phyloP scores from a whole-genome alignment of 768 basidiomycete species.

The Pisolithus sp. region DNA sequence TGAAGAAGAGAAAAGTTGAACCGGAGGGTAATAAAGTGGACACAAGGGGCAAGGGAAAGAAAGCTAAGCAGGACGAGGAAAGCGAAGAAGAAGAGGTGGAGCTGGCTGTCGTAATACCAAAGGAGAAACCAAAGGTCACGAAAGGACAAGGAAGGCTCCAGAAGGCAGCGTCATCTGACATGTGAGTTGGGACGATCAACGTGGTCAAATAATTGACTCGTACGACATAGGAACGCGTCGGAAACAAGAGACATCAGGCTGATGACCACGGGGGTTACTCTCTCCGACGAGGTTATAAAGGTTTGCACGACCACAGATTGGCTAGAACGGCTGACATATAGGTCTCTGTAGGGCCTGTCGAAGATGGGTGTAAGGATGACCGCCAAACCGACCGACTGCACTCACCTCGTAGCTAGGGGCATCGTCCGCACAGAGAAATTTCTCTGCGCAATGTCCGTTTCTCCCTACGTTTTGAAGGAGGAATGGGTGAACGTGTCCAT shows the following conservation, averaged over 20 bases:
- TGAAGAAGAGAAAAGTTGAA: constrained; percentile 16
- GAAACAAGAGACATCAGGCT: constrained; percentile 35
- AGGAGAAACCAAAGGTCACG: constrained; percentile 9
- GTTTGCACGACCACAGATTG: constrained; percentile 25
- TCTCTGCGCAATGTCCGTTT: constrained; percentile 62
- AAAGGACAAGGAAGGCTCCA: constrained; percentile 3
- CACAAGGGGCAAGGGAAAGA: constrained; percentile 10
- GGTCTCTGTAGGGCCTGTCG: constrained; percentile 41
- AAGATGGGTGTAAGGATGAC: constrained; percentile 65
- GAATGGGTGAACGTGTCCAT: constrained; percentile 65
- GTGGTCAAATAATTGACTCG: background rate
- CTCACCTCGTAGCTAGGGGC: constrained; percentile 65
- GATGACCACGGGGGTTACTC: constrained; percentile 61
- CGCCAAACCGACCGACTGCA: constrained; percentile 59
- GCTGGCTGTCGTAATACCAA: constrained; percentile 11
- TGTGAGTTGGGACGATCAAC: background rate
- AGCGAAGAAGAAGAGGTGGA: constrained; percentile 23
- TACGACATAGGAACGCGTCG: background rate
- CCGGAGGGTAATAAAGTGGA: constrained; percentile 8
- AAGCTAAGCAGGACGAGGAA: constrained; percentile 11
- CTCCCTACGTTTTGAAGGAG: constrained; percentile 55
- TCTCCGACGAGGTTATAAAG: constrained; percentile 54
- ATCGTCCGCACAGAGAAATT: constrained; percentile 87
- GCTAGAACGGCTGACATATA: background rate
- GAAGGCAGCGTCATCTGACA: constrained; percentile 3